Evolutionary conservation across 148 eudicot species (phyloP), one percentile per base, ranked within the genome.

Genomic region (Rhododendron kiyosumense): DNA sequence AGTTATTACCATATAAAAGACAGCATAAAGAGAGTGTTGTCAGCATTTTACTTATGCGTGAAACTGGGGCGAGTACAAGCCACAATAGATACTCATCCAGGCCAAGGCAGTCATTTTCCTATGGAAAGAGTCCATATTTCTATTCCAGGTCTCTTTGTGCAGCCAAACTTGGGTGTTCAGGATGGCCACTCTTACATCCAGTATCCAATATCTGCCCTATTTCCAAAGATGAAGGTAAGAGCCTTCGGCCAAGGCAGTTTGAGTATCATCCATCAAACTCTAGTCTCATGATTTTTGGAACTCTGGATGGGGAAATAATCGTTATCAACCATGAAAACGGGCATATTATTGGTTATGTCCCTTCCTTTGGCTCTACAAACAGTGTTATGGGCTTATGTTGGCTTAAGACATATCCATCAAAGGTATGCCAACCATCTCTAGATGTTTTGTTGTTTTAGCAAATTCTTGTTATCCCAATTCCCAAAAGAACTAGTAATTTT

Each of bases 301-400:
- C 97, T 76, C 85, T 95, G 79, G 98, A 95, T 81, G 98, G 96
- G 28, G 96, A 95, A 85, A 93, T 95, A 69, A 92, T 92, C 51
- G 88, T 94, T 61, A 86, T 93, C 75, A 95, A 95, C 88, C 98
- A 94, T 83, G 98, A 95, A 79, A 92, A 88, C 45, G 90, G 89
- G 67, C 92, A 91, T 78, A 81, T 88, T 51, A 85, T 91, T 51
- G 87, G 88, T 88, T 91, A 90, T 85, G 76, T 94, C 83, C 92
- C 96, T 34, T 87, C 94, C 41, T 82, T 84, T 85, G 89, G 91
- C 67, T 81, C 88, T 77, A 85, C 86, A 38, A 91, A 88, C 45
- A 84, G 98, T 81, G 89, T 94, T 86, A 85, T 95, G 81, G 98
- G 96, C 34, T 94, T 95, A 41, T 93, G 98, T 87, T 95, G 98